Evolutionary conservation across 2,329 filamentous ascomycete species (phyloP).

Genomic region (Chrysosporium keratinophilum): DNA sequence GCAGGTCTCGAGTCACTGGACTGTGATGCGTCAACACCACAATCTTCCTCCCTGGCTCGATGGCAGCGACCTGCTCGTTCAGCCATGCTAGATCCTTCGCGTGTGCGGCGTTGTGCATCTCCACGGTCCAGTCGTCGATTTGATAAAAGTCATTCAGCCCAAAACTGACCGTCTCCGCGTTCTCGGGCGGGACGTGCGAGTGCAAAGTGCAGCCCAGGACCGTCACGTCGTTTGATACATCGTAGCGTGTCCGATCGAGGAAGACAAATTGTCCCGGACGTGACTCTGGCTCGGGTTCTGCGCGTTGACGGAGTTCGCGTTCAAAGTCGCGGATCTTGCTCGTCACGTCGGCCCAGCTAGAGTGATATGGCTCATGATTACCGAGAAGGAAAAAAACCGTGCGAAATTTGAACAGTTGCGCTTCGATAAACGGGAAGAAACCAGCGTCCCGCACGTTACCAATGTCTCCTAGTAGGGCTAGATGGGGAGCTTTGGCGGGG

Average conservation of each 20-base stretch:
- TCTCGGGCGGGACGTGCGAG: conserved; percentile 37
- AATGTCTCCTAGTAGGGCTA: conserved; percentile 50
- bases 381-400: conserved; percentile 45
- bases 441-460: conserved; percentile 39
- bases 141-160: conserved; percentile 45
- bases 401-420: conserved; percentile 41
- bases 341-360: conserved; percentile 22
- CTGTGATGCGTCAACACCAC: conserved; percentile 34
- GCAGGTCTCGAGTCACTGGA: conserved; percentile 21
- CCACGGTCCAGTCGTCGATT: conserved; percentile 31
- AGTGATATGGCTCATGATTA: conserved; percentile 48
- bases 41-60: conserved; percentile 30
- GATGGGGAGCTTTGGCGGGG: conserved; percentile 38
- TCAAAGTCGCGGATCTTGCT: conserved; percentile 21
- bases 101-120: conserved; percentile 25
- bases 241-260: conserved; percentile 32
- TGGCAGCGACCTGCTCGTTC: conserved; percentile 28
- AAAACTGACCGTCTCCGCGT: conserved; percentile 31
- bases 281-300: conserved; percentile 1
- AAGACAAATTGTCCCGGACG: conserved; percentile 32
- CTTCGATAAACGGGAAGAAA: conserved; percentile 39
- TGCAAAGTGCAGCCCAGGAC: conserved; percentile 44
- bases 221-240: conserved; percentile 29
- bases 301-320: conserved; percentile 16
- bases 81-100: conserved; percentile 31